A percentile compares a stretch with the other conserved stretches of the same genome.
Conservation (phyloP, 768 basidiomycete species). For the Suillus clintonianus region DNA sequence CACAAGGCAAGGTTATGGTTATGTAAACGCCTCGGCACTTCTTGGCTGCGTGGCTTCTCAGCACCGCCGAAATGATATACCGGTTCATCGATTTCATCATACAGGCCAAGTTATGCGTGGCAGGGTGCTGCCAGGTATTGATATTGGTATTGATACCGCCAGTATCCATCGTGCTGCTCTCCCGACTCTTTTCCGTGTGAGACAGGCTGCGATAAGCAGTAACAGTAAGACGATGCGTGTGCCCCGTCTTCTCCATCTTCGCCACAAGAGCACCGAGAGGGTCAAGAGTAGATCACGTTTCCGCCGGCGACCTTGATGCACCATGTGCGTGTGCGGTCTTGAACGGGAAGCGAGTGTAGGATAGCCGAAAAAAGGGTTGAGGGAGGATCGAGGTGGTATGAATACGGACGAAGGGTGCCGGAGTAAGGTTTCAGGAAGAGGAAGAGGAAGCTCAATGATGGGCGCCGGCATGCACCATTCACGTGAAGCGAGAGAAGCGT, state of each 20-base stretch:
- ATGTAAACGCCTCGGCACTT: not conserved
- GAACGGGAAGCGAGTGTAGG: slow-evolving; percentile 42
- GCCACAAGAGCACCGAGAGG: slow-evolving; percentile 64
- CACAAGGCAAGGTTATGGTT: not conserved
- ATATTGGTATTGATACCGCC: not conserved
- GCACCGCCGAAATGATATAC: not conserved
- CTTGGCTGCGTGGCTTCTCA: not conserved
- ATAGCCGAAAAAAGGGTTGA: slow-evolving; percentile 80
- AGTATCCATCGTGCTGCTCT: not conserved
- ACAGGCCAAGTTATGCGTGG: not conserved
- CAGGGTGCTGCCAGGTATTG: not conserved
- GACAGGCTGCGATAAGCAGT: slow-evolving; percentile 29
- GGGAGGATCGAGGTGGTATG: slow-evolving; percentile 55
- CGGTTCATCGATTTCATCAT: not conserved
- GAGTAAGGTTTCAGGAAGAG: not conserved
- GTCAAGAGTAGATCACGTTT: slow-evolving; percentile 70
- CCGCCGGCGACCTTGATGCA: slow-evolving; percentile 64
- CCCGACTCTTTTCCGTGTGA: slow-evolving; percentile 18
- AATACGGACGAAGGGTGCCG: slow-evolving; percentile 13
- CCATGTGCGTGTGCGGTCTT: slow-evolving; percentile 40
- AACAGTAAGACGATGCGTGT: slow-evolving; percentile 38
- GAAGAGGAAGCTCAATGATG: not conserved
- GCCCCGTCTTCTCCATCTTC: slow-evolving; percentile 68
- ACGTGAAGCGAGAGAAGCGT: not conserved
- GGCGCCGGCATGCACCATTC: not conserved